phyloP scores from a whole-genome alignment of 148 eudicot species.

The Rhododendron henanense region DNA sequence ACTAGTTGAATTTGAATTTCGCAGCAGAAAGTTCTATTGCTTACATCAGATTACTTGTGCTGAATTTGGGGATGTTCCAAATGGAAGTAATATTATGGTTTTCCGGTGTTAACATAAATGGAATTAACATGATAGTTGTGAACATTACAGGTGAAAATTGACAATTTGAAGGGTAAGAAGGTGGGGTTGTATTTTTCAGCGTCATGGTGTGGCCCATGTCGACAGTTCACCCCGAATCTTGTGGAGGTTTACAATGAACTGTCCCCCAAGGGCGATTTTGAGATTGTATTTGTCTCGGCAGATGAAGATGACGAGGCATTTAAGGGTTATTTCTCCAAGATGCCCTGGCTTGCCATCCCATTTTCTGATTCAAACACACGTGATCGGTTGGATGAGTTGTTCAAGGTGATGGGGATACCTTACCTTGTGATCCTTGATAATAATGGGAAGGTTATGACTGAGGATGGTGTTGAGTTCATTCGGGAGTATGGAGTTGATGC shows the following conservation, averaged over 20 bases:
- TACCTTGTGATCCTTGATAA: conserved; percentile 18
- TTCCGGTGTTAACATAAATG: not conserved
- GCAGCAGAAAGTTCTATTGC: not conserved
- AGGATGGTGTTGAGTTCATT: conserved; percentile 14
- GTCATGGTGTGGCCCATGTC: conserved; percentile 28
- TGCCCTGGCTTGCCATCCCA: conserved; percentile 29
- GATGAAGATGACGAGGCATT: conserved; percentile 17
- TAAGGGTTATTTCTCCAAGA: conserved; percentile 18
- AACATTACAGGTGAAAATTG: conserved; percentile 16
- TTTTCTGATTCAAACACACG: conserved; percentile 19
- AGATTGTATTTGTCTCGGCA: conserved; percentile 15
- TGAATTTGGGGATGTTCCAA: not conserved
- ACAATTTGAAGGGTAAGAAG: conserved; percentile 15
- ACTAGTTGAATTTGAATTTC: not conserved
- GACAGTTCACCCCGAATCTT: conserved; percentile 17
- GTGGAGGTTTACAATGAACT: conserved; percentile 15
- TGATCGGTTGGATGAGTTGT: conserved; percentile 8
- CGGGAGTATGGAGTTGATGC: conserved; percentile 17
- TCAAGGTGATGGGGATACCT: conserved; percentile 24
- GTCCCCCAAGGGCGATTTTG: conserved; percentile 17
- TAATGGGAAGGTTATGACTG: conserved; percentile 13
- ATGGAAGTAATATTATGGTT: not conserved
- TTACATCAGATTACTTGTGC: not conserved
- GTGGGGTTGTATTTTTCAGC: conserved; percentile 23
- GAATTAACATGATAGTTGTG: not conserved